These are phyloP conservation scores for Penicillium parvum DNA, from an alignment of 495 filamentous ascomycete genomes.

Conservation along the genomic window DNA sequence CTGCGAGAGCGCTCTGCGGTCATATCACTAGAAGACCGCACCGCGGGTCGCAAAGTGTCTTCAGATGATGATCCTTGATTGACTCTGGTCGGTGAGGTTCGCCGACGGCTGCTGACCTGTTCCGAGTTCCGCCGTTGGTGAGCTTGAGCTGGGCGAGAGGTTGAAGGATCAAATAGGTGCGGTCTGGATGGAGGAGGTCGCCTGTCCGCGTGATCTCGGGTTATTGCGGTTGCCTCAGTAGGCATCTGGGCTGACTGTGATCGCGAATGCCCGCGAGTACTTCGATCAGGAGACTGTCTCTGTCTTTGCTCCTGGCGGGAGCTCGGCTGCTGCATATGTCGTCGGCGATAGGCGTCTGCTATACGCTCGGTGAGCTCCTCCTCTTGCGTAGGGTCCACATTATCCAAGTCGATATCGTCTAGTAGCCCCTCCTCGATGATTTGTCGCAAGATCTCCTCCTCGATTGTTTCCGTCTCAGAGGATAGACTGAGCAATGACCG, in stretches of 20 bases:
- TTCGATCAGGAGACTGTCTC: constrained; percentile 18
- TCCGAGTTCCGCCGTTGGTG: constrained; percentile 52
- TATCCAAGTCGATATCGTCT: constrained; percentile 79
- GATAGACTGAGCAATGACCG: constrained; percentile 74
- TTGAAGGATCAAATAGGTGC: constrained; percentile 46
- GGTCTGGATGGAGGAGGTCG: constrained; percentile 54
- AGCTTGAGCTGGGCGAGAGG: constrained; percentile 26
- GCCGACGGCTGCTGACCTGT: constrained; percentile 31
- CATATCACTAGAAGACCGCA: constrained; percentile 42
- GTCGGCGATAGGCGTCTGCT: constrained; percentile 74
- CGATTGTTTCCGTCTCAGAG: constrained; percentile 68
- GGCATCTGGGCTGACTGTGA: constrained; percentile 34
- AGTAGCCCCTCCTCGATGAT: constrained; percentile 85
- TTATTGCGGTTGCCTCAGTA: constrained; percentile 4
- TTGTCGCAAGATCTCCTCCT: constrained; percentile 83
- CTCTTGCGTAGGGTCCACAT: constrained; percentile 69
- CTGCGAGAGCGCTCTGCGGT: constrained; percentile 32
- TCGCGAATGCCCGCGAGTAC: constrained; percentile 25
- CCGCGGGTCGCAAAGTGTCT: constrained; percentile 32
- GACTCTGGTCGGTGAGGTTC: constrained; percentile 32
- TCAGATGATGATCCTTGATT: constrained; percentile 38
- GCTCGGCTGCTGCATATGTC: constrained; percentile 50
- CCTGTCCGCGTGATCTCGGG: constrained; percentile 19
- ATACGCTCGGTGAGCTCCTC: constrained; percentile 86
- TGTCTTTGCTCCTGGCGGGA: constrained; percentile 27